Evolutionary conservation across 2,329 filamentous ascomycete species (phyloP).

Genomic region (Apiospora saccharicola): DNA sequence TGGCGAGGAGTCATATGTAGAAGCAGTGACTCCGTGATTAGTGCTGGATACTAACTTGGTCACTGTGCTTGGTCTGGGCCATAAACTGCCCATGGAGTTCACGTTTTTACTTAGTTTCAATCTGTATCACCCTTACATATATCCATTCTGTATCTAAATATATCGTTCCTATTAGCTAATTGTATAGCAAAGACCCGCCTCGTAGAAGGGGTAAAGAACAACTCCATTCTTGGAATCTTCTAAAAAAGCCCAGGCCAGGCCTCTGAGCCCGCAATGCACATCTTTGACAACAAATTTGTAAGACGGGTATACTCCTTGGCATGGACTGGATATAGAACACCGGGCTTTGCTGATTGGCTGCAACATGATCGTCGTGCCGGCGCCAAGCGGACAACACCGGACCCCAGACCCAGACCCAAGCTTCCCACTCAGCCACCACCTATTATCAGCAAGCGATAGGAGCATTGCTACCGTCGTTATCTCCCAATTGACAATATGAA

Average conservation of each 20-base stretch:
- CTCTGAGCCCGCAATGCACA: not conserved
- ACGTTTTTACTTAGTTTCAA: not conserved
- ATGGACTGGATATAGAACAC: not conserved
- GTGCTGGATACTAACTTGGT: not conserved
- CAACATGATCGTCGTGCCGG: not conserved
- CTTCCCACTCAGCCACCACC: not conserved
- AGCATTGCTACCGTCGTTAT: not conserved
- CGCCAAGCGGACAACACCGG: not conserved
- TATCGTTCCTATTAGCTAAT: not conserved
- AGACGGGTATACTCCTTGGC: conserved; percentile 1
- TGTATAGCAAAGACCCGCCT: not conserved
- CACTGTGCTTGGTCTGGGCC: not conserved
- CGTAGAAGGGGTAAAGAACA: not conserved
- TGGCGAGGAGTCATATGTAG: not conserved
- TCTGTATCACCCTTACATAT: not conserved
- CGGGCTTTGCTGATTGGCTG: not conserved
- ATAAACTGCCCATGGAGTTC: not conserved
- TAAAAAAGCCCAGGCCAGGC: not conserved
- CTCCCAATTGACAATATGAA: conserved; percentile 1
- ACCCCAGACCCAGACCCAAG: not conserved
- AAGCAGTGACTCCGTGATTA: not conserved
- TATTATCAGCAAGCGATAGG: not conserved
- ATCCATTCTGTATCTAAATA: not conserved
- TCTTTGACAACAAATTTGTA: not conserved
- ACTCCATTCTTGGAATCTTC: not conserved